Evolutionary conservation across 1,284 basidiomycete genomes (phyloP).

Genomic region (Malassezia caprae): DNA sequence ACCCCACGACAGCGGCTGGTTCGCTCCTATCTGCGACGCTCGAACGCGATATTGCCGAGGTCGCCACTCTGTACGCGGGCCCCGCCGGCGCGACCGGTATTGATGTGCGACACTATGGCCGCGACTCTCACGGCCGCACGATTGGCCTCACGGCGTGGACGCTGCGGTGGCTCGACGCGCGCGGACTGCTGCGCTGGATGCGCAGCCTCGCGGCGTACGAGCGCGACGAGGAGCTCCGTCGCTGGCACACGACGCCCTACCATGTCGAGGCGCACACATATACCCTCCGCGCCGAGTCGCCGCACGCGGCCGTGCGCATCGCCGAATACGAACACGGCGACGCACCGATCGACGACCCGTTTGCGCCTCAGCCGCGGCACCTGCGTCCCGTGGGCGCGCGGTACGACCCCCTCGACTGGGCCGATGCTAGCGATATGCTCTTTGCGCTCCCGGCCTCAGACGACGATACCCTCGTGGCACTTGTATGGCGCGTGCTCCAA

Average conservation of each 20-base stretch:
- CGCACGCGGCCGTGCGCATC: not conserved
- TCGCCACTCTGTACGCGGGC: not conserved
- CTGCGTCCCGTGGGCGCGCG: slow-evolving; percentile 7
- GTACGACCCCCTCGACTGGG: slow-evolving; percentile 13
- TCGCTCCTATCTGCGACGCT: slow-evolving; percentile 2
- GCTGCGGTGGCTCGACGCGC: slow-evolving; percentile 2
- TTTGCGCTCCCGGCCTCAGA: not conserved
- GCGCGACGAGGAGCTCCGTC: not conserved
- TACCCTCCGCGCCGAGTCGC: not conserved
- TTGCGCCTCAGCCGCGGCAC: not conserved
- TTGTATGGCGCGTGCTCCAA: slow-evolving; percentile 7
- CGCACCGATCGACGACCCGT: not conserved
- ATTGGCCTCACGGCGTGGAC: slow-evolving; percentile 7
- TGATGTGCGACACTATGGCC: slow-evolving; percentile 1
- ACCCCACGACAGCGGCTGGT: slow-evolving; percentile 6
- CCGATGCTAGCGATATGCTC: not conserved
- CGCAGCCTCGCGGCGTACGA: slow-evolving; percentile 5
- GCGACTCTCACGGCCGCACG: not conserved
- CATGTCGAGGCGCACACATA: not conserved
- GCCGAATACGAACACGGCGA: not conserved
- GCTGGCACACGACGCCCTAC: not conserved
- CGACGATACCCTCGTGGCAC: not conserved
- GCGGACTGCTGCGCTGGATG: not conserved
- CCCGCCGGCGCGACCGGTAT: slow-evolving; percentile 2
- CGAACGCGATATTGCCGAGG: slow-evolving; percentile 9